Base-by-base conservation (phyloP, 2,329 filamentous ascomycete species). In the Teratosphaeria pseudoeucalypti region DNA sequence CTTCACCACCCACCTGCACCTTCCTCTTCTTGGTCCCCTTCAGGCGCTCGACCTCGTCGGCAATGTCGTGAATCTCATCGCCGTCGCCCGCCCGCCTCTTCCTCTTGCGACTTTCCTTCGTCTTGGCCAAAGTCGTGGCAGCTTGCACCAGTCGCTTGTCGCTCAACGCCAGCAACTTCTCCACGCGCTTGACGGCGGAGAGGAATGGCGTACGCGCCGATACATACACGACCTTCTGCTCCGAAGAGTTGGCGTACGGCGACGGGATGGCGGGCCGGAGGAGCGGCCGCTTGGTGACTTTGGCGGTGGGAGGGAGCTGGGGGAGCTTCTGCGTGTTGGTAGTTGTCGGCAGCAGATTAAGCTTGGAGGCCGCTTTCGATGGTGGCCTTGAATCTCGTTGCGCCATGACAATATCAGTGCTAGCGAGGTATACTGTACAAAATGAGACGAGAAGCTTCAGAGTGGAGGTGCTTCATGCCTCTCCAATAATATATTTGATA, bases 191-290 rank as follows among this genome's bases (percentile, higher is more conserved):
- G 12, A 89, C 79, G 4, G 83, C 78, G 11, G 86, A 82, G 73
- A 89, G 82, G 76, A 89, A 88, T 6, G 85, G 84, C 0, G 86
- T 85, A 43, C 77, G 77, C 49, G 81, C 74, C 43, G 83, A 84
- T 60, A 91, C 78, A 75, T 90, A 89, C 71, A 91, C 78, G 61
- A 82, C 71, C 71, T 85, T 85, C 11, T 77, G 79, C 5, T 74
- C 68, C 1, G 67, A 65, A 54, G 78, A 64, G 57, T 76, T 76
- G 19, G 80, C 73, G 70, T 82, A 82, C 3, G 81, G 80, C 0
- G 80, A 80, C 3, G 81, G 74, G 34, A 82, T 72, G 2, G 82
- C 72, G 3, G 82, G 75, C 69, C 79, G 83, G n/a, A 79, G 77
- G 64, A 86, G 79, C 0, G 83, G 82, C 0, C 83, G 79, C 69